Evolutionary conservation across 306 rosid genomes (phyloP), one percentile per base, ranked within the genome.

Genomic region (Ormosia emarginata): DNA sequence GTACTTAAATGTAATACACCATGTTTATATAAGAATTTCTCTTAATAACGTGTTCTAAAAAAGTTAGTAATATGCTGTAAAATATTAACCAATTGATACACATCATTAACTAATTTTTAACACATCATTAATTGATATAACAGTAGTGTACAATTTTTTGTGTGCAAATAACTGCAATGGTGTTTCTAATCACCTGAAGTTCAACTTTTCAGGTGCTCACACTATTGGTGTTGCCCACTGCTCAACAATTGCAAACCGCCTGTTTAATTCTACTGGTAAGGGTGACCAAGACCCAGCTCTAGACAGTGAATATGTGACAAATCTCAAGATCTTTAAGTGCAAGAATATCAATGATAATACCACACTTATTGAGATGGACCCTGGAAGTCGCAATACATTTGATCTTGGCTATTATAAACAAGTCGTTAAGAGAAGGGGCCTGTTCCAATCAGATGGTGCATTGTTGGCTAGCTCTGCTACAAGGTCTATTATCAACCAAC

Each of bases 191-290:
- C 11, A 69, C 8, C 11, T 61, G 72, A 72, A 14, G 2, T 33
- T 57, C 0, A 57, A 40, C 52, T 49, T 24, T 57, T 56, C 63
- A 95, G 98, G 98, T 15, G 97, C 93, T 36, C 99, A 95, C 89
- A 95, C 98, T 0, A 93, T 91, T 33, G 99, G 99, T 1, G 17
- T 93, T n/a, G 0, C 93, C 14, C 97, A 89, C 30, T 95, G 99
- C 81, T 0, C 90, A 17, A 24, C 92, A 43, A 85, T 95, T 53
- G 32, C 90, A 53, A 84, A 9, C 11, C 90, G 99, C 0, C 83
- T 95, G 2, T 95, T 81, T 75, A 93, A 93, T 71, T 93, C 89
- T 80, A 91, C 92, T 1, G 98, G 98, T 0, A 82, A 49, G 33
- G 94, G 93, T 13, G 97, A 81, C 57, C 82, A 85, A 62, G 99